These are phyloP conservation scores for Haplosporangium sp. DNA, from an alignment of 371 early-diverging fungal genomes.

Conservation along the genomic window DNA sequence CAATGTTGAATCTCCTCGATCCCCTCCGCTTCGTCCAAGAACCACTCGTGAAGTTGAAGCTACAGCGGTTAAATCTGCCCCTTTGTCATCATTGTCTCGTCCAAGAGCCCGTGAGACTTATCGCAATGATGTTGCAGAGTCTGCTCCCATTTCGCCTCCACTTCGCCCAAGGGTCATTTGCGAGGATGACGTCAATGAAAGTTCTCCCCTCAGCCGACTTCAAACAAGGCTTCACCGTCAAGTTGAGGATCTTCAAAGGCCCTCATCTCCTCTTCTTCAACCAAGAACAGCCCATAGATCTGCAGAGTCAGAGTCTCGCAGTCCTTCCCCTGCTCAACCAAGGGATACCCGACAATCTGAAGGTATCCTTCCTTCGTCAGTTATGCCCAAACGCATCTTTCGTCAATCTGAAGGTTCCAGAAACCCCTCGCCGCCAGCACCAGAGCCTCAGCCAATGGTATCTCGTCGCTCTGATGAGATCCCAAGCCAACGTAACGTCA, in stretches of 20 bases:
- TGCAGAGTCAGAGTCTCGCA: background rate
- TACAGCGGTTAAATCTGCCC: background rate
- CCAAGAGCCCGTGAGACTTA: background rate
- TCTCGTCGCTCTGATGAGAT: conserved; percentile 25
- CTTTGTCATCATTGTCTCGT: background rate
- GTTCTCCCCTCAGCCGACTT: background rate
- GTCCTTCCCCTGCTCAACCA: background rate
- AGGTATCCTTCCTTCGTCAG: background rate
- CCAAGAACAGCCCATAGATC: background rate
- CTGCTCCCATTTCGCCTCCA: background rate
- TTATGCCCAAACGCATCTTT: background rate
- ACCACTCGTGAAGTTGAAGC: background rate
- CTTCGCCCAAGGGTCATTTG: background rate
- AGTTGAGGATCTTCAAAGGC: conserved; percentile 13
- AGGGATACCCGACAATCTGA: background rate
- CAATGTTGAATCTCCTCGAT: background rate
- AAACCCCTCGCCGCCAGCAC: conserved; percentile 7
- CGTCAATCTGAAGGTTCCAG: conserved; percentile 11
- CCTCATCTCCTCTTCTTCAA: conserved; percentile 1
- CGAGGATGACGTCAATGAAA: background rate
- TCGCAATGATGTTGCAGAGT: background rate
- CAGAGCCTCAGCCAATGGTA: conserved; percentile 19
- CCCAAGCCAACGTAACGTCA: conserved; percentile 38
- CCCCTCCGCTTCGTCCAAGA: background rate
- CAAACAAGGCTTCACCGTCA: no score